These are phyloP conservation scores for Leptodontidium sp. DNA, from an alignment of 2,329 filamentous ascomycete species.

Conservation along the genomic window DNA sequence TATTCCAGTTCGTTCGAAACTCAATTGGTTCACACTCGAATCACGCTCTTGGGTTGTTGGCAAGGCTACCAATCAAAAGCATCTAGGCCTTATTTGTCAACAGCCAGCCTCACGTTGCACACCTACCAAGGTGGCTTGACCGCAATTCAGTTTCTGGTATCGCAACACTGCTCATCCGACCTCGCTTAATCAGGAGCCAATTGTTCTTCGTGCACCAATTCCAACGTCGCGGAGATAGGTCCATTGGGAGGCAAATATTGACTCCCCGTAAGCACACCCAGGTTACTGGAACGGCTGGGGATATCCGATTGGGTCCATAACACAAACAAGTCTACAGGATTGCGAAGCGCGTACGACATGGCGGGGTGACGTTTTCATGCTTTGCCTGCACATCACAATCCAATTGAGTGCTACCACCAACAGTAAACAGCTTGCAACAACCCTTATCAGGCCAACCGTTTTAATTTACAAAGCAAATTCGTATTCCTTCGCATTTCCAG, in stretches of 20 bases:
- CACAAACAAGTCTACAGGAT: constrained; percentile 2
- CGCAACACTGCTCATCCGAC: not conserved
- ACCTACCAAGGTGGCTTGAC: constrained; percentile 9
- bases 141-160: constrained; percentile 1
- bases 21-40: not conserved
- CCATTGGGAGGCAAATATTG: not conserved
- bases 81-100: not conserved
- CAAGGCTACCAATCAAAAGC: constrained; percentile 5
- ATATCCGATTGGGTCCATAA: constrained; percentile 10
- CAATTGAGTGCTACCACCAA: not conserved
- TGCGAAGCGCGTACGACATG: not conserved
- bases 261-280: constrained; percentile 2
- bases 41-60: not conserved
- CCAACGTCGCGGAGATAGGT: constrained; percentile 8
- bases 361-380: not conserved
- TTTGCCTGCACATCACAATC: not conserved
- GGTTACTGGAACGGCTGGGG: constrained; percentile 9
- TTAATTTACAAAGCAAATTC: not conserved
- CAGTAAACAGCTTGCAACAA: not conserved
- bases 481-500: not conserved
- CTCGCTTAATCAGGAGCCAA: constrained; percentile 12
- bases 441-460: not conserved
- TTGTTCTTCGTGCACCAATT: not conserved
- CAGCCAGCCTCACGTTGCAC: not conserved
- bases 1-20: not conserved